Evolutionary conservation across 169 alveolate genomes (phyloP), one percentile per base, ranked within the genome.

Genomic region (Pseudocohnilembus persalinus): DNA sequence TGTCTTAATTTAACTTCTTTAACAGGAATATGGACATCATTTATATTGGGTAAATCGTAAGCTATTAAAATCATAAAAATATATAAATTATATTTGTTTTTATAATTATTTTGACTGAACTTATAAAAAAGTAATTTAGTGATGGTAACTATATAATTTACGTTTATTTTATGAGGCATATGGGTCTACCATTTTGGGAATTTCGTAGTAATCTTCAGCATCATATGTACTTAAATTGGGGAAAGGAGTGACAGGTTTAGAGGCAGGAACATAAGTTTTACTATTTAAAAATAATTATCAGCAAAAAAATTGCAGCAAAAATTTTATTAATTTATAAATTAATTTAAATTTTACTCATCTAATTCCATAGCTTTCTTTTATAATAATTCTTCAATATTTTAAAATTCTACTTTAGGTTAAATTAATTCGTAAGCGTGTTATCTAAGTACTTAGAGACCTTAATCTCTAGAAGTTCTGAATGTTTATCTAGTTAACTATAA

Each of bases 191-290:
- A 49, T 49, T 49, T 49, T 49, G 68, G 68, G 32, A 4, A 82
- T 25, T 29, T 82, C 87, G 0, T 78, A 73, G 73, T 82, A 82
- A 32, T 82, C 87, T 49, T 73, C 81, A 27, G 87, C 81, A 73
- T 74, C 75, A 82, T 82, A 82, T 6, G 73, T 34, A 27, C 35
- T 74, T 73, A 82, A 73, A 49, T 82, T 81, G 28, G 87, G 87
- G 4, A 82, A 74, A 27, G 87, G 87, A 82, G 73, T 78, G 0
- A 82, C 81, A 28, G 87, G 87, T 74, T 75, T 82, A 29, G 29
- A 73, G 4, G 73, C 81, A 27, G 87, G 87, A 16, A 82, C 73
- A 49, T 82, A 82, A 28, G 29, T 31, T 49, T 73, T 0, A 29
- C 86, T 81, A 31, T 30, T 15, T 31, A 64, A 24, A 63, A 28